Evolutionary conservation across 1,284 basidiomycete species (phyloP).

Genomic region (Cutaneotrichosporon cutaneum): DNA sequence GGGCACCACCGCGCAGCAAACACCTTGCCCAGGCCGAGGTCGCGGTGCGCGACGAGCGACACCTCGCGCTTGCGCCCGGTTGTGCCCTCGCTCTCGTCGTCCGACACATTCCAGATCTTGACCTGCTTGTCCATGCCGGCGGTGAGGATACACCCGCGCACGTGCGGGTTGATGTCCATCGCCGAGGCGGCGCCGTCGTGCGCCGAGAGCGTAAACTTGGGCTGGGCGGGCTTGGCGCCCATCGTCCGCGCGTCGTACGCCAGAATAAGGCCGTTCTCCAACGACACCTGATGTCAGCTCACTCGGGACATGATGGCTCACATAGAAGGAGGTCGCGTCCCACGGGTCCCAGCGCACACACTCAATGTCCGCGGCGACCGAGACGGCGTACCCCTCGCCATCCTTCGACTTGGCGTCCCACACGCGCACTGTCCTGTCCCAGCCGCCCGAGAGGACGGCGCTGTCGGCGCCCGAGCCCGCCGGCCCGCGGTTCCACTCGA

Average conservation of each 20-base stretch:
- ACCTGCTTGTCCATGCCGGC: conserved; percentile 91
- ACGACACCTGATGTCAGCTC: conserved; percentile 64
- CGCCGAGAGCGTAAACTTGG: conserved; percentile 84
- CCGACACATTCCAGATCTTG: conserved; percentile 87
- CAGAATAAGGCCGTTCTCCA: conserved; percentile 88
- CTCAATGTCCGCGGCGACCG: conserved; percentile 87
- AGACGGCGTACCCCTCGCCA: conserved; percentile 67
- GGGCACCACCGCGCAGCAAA: conserved; percentile 89
- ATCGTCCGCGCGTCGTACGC: conserved; percentile 87
- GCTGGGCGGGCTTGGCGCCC: conserved; percentile 57
- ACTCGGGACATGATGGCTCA: conserved; percentile 53
- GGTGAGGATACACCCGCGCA: conserved; percentile 87
- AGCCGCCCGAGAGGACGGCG: conserved; percentile 87
- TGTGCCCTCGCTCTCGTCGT: conserved; percentile 62
- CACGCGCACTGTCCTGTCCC: conserved; percentile 86
- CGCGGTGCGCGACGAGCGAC: conserved; percentile 81
- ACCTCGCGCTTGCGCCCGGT: conserved; percentile 65
- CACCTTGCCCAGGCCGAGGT: conserved; percentile 95
- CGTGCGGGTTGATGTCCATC: conserved; percentile 86
- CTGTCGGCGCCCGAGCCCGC: conserved; percentile 59
- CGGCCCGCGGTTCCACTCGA: conserved; percentile 89
- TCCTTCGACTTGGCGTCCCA: conserved; percentile 88
- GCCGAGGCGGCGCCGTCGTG: conserved; percentile 93
- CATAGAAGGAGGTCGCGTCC: conserved; percentile 82
- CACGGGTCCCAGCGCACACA: conserved; percentile 94